Evolutionary conservation across 2,329 filamentous ascomycete genomes (phyloP).

Genomic region (Neobulgaria alba): DNA sequence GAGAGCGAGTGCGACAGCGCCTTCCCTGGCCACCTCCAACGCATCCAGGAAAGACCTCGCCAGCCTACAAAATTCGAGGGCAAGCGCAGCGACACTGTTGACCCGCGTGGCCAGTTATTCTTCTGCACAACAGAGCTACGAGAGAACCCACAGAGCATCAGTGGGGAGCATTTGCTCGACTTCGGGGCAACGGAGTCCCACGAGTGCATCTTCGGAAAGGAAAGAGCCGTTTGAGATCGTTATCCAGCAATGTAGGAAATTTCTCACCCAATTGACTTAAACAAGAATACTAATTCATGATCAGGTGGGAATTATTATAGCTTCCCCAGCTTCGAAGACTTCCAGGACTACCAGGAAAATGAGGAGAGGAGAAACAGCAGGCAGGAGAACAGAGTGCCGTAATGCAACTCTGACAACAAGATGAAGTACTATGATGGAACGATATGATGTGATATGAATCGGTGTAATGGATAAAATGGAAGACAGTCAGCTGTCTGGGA

Average conservation of each 20-base stretch:
- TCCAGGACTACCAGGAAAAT: conserved; percentile 42
- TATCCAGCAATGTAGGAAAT: conserved; percentile 18
- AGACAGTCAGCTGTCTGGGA: too few relatives aligned
- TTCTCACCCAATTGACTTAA: background rate
- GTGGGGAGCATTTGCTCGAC: conserved; percentile 19
- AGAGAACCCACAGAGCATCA: conserved; percentile 8
- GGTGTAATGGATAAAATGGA: too few relatives aligned
- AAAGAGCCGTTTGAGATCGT: conserved; percentile 20
- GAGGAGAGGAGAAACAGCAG: conserved; percentile 15
- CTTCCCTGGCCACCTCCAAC: conserved; percentile 48
- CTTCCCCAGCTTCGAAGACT: conserved; percentile 66
- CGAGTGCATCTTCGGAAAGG: conserved; percentile 8
- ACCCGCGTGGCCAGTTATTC: conserved; percentile 45
- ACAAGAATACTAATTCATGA: conserved; percentile 1
- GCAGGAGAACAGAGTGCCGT: background rate
- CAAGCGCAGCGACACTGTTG: conserved; percentile 45
- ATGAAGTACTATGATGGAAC: too few relatives aligned
- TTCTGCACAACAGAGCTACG: conserved; percentile 29
- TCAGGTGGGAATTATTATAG: conserved; percentile 54
- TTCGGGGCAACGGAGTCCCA: conserved; percentile 13
- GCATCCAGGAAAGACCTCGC: conserved; percentile 43
- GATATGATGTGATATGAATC: too few relatives aligned
- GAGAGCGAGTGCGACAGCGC: conserved; percentile 47
- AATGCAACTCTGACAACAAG: too few relatives aligned
- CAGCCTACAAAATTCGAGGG: conserved; percentile 40